Evolutionary conservation across 2,329 filamentous ascomycete species (phyloP), one percentile per base, ranked within the genome.

Genomic region (Cladorrhinum sp.): DNA sequence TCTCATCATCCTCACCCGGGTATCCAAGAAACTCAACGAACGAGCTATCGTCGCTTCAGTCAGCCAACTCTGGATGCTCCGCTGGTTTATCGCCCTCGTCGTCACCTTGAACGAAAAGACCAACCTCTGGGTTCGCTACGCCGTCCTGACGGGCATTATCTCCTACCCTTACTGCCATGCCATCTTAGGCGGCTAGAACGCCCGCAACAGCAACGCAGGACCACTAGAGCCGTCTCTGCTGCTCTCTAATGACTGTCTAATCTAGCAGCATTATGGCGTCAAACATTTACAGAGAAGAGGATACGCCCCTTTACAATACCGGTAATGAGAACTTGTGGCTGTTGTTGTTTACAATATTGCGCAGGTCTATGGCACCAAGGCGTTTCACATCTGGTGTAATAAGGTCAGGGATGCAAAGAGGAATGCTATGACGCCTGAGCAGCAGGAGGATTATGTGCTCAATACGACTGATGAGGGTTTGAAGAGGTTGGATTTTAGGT

Each of bases 271-370:
- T 81, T 58, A 73, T 79, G 14, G 72, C 73, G 2, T 69, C 70
- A 28, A 77, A 85, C 73, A 81, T 85, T 61, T 86, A 85, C 65
- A 80, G 82, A 23, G 72, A 80, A 18, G 80, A 83, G 48, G 83
- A 86, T 66, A 75, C 77, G 65, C 82, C 83, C 1, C 70, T 80
- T 21, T 85, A 85, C 63, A 72, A 74, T 4, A 73, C 76, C 0
- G 81, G 81, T 0, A 83, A 83, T 67, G 77, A 74, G 62, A 73
- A 80, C 9, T 70, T 85, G 6, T 71, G 9, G 80, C 71, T 0
- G 77, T 84, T 42, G 73, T 75, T 4, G 74, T 72, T 16, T 77
- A 75, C 63, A 84, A 82, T 58, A 77, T 84, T 52, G 65, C 76
- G 1, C 63, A 80, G 26, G 79, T 80, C 62, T 75, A 75, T 36